Evolutionary conservation across 2,329 filamentous ascomycete genomes (phyloP), one percentile per base, ranked within the genome.

Genomic region (Talaromyces rugulosus): DNA sequence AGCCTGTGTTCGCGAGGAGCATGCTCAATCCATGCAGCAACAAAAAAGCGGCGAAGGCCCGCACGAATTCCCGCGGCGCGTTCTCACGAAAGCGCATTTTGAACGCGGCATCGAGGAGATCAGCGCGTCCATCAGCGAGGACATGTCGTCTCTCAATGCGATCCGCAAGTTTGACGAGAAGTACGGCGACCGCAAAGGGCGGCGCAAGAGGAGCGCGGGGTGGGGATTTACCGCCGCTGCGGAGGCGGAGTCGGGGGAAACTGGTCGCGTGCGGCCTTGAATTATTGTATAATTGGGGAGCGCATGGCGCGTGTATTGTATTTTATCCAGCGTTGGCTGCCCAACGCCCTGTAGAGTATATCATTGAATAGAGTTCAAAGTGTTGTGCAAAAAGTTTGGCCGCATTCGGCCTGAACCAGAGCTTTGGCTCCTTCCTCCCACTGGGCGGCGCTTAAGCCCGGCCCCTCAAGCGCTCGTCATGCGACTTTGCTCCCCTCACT

Each of bases 101-200:
- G 89, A 93, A 16, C 89, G 87, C 67, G 95, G 92, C 2, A 82
- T 96, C 69, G 85, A 87, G 69, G 93, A 98, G 75, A 96, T 99
- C 67, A 91, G 89, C 61, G 92, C 95, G 0, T 96, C 91, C 69
- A 93, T 97, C 67, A 93, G 87, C 69, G 94, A 97, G 75, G 93
- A 99, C 71, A 98, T 97, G 94, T 83, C 86, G 56, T 91, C 87
- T 34, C 80, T 99, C 65, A 86, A 87, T 66, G 90, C 91, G 12
- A 96, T 99, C 69, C 85, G 91, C 69, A 96, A 96, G 77, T 99
- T 98, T 71, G 95, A 99, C 72, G 91, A 96, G 77, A 90, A 94
- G 74, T 99, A 93, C 74, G 94, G 95, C 30, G 92, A 96, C 72
- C 85, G 89, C 40, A 89, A 86, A 70, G 85, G 84, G 1, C 84